These are phyloP conservation scores for Polytrichum formosum DNA, from an alignment of 225 moss, liverwort and hornwort genomes.

Conservation along the genomic window DNA sequence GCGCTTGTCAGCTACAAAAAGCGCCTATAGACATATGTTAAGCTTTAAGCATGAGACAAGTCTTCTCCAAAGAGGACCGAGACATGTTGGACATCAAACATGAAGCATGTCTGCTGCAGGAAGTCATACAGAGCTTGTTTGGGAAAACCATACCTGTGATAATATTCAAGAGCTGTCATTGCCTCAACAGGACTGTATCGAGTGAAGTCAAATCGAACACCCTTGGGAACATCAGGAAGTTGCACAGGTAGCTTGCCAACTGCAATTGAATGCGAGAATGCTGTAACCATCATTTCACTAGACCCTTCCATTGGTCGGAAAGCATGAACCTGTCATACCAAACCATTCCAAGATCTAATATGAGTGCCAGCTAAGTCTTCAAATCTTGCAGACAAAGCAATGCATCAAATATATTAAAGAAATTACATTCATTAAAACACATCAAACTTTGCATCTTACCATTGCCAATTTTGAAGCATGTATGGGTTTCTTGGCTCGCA, in stretches of 20 bases:
- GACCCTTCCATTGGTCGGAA: constrained; percentile 79
- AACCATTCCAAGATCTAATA: neutral
- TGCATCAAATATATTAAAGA: no score
- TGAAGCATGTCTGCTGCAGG: neutral
- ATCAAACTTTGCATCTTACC: constrained; percentile 32
- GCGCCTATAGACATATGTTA: no score
- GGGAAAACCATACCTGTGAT: constrained; percentile 57
- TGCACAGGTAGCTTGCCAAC: constrained; percentile 89
- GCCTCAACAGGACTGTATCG: constrained; percentile 84
- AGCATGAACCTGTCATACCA: constrained; percentile 74
- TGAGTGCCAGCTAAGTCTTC: no score
- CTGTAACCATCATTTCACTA: constrained; percentile 80
- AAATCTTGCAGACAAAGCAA: no score
- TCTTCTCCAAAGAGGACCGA: neutral
- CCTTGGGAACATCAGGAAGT: constrained; percentile 82
- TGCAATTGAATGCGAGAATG: constrained; percentile 82
- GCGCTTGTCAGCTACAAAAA: neutral
- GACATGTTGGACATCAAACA: neutral
- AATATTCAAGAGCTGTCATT: constrained; percentile 69
- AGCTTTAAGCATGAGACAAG: neutral
- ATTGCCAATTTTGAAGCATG: constrained; percentile 88
- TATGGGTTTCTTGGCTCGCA: constrained; percentile 72
- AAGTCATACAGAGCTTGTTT: neutral
- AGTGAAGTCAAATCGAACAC: constrained; percentile 60
- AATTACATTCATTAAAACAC: no score